Evolutionary conservation across 1,284 basidiomycete species (phyloP).

Genomic region (Sporisorium iseilematis-ciliati): DNA sequence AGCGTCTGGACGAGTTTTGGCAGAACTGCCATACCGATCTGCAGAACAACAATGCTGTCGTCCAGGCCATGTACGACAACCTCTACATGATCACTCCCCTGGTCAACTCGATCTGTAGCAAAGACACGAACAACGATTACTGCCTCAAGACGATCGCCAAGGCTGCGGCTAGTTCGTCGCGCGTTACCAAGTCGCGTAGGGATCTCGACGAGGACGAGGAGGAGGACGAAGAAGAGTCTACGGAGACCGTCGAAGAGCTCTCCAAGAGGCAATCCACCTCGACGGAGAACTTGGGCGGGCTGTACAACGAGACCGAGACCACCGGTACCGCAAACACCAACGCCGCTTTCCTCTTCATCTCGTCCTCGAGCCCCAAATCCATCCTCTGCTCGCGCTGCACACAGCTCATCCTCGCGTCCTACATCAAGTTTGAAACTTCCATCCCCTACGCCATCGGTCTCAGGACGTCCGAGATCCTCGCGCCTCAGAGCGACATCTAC

Average conservation of each 20-base stretch:
- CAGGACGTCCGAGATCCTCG: conserved; percentile 46
- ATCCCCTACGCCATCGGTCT: conserved; percentile 65
- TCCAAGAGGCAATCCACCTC: conserved; percentile 24
- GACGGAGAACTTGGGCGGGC: conserved; percentile 11
- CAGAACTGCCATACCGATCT: conserved; percentile 54
- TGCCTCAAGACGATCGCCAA: conserved; percentile 57
- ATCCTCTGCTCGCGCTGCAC: conserved; percentile 64
- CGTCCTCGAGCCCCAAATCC: conserved; percentile 41
- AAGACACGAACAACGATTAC: conserved; percentile 52
- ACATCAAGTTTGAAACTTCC: conserved; percentile 64
- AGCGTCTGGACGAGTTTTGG: conserved; percentile 54
- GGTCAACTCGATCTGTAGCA: conserved; percentile 58
- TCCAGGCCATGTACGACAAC: conserved; percentile 60
- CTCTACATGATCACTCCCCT: conserved; percentile 64
- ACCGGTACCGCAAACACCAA: conserved; percentile 42
- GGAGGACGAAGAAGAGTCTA: conserved; percentile 12
- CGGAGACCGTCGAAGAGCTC: conserved; percentile 24
- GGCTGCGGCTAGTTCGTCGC: conserved; percentile 32
- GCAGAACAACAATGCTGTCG: conserved; percentile 36
- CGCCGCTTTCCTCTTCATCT: conserved; percentile 64
- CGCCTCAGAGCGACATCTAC: conserved; percentile 59
- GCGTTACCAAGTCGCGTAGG: conserved; percentile 17
- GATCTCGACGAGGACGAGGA: conserved; percentile 13
- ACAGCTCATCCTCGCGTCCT: conserved; percentile 56
- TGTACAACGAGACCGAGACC: conserved; percentile 29